Evolutionary conservation across 139 green algal genomes (phyloP).

Genomic region (Auxenochlorella pyrenoidosa): DNA sequence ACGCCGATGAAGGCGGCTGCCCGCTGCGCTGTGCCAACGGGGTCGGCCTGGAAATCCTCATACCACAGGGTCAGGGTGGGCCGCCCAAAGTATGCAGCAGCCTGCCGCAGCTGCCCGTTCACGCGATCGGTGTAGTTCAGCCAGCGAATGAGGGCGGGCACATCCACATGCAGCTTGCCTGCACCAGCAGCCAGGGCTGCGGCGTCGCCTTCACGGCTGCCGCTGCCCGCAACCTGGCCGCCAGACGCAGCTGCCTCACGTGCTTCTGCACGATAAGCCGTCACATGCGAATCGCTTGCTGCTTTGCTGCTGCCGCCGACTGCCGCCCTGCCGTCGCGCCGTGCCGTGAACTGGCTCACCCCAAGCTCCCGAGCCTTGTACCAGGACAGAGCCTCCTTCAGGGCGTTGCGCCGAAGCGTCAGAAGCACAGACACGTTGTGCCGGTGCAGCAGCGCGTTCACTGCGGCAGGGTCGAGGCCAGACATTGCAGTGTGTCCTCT

Average conservation of each 20-base stretch:
- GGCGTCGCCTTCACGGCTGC: neutral
- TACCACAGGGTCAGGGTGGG: constrained; percentile 31
- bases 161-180: neutral
- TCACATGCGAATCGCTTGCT: too few species aligned
- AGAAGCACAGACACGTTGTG: constrained; percentile 24
- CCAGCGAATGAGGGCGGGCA: neutral
- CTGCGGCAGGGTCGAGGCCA: neutral
- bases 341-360: constrained; percentile 7
- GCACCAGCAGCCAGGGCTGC: neutral
- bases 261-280: neutral
- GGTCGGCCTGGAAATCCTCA: constrained; percentile 18
- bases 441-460: constrained; percentile 7
- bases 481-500: neutral
- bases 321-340: neutral
- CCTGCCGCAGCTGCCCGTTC: neutral
- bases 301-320: neutral
- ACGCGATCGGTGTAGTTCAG: neutral
- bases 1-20: constrained; percentile 1
- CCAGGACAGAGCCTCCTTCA: constrained; percentile 31
- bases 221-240: neutral
- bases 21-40: neutral
- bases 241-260: neutral
- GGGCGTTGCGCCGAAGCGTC: neutral
- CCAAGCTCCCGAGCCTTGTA: constrained; percentile 27
- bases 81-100: neutral